Evolutionary conservation across 768 basidiomycete genomes (phyloP).

Genomic region (Macrolepiota dolichaula): DNA sequence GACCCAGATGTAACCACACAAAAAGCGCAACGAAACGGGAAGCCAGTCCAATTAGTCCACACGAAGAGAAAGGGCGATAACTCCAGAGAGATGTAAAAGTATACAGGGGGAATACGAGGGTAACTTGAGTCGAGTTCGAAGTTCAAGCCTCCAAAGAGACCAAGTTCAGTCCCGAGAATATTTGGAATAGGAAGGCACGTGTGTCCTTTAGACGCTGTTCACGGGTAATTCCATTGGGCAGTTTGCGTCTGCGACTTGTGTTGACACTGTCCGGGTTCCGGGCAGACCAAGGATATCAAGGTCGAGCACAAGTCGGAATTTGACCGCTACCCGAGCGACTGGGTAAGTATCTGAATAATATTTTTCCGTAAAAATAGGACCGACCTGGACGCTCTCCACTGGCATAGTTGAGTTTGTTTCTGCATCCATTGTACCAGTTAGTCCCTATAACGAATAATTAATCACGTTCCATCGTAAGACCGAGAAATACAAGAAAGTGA

Average conservation of each 20-base stretch:
- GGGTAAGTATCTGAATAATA: not conserved
- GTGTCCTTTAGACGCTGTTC: conserved; percentile 39
- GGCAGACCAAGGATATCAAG: conserved; percentile 72
- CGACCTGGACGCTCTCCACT: conserved; percentile 57
- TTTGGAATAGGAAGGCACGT: not conserved
- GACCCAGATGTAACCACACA: not conserved
- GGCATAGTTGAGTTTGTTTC: conserved; percentile 47
- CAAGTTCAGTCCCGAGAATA: not conserved
- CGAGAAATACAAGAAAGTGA: conserved; percentile 12
- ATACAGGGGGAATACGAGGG: not conserved
- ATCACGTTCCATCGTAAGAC: conserved; percentile 1
- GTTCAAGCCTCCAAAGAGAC: not conserved
- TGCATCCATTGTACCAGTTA: conserved; percentile 77
- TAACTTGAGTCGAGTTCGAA: not conserved
- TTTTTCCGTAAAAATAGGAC: conserved; percentile 22
- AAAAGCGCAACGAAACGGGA: not conserved
- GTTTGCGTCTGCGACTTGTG: conserved; percentile 53
- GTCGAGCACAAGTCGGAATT: conserved; percentile 61
- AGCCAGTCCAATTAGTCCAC: not conserved
- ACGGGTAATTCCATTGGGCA: conserved; percentile 69
- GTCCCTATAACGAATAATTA: conserved; percentile 41
- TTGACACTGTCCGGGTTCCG: conserved; percentile 47
- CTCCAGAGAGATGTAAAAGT: not conserved
- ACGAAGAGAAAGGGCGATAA: not conserved
- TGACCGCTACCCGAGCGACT: conserved; percentile 36